phyloP scores from a whole-genome alignment of 768 basidiomycete genomes.

The Cubamyces lactineus region DNA sequence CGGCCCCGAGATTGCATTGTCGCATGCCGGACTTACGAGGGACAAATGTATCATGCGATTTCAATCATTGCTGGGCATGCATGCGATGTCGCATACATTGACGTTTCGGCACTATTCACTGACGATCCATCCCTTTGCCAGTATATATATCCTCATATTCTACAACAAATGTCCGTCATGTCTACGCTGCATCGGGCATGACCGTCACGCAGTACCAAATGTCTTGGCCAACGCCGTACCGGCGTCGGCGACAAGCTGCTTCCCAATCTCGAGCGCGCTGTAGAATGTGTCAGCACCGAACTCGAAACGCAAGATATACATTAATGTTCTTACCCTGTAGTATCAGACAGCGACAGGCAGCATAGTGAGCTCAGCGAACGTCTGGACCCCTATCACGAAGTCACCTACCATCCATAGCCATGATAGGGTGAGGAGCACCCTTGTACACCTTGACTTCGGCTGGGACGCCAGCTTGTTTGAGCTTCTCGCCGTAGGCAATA shows the following conservation, averaged over 20 bases:
- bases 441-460: slow-evolving; percentile 61
- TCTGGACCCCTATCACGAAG: not conserved
- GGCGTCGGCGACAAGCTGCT: slow-evolving; percentile 43
- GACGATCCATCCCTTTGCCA: no score
- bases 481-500: slow-evolving; percentile 59
- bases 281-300: not conserved
- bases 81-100: not conserved
- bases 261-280: slow-evolving; percentile 44
- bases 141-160: not conserved
- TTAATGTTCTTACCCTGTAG: slow-evolving; percentile 19
- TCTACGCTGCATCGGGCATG: not conserved
- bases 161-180: not conserved
- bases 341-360: not conserved
- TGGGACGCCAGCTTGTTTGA: slow-evolving; percentile 53
- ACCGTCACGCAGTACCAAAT: slow-evolving; percentile 29
- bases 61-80: not conserved
- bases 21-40: no score
- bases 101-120: not conserved
- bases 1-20: no score
- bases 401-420: slow-evolving; percentile 72
- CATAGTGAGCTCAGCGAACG: not conserved
- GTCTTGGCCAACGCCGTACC: slow-evolving; percentile 38
- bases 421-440: slow-evolving; percentile 69
- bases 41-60: not conserved
- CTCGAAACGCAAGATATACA: not conserved